Conservation (phyloP, 176 grass and related monocot genomes). For the Musa beccarii region DNA sequence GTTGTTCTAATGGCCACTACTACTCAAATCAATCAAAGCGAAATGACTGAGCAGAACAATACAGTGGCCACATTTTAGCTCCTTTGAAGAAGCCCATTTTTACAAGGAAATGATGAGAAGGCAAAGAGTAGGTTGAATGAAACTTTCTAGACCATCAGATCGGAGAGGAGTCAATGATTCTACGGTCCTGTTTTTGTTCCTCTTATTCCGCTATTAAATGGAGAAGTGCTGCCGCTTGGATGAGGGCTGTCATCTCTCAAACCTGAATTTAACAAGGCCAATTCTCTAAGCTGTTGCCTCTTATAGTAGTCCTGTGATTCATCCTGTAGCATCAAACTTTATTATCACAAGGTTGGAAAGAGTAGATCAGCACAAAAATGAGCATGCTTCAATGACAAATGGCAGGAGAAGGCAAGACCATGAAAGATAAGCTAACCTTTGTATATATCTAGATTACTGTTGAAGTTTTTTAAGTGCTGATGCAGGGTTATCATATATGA, state of each 20-base stretch:
- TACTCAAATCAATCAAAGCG: too few relatives aligned
- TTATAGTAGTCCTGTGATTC: constrained; percentile 88
- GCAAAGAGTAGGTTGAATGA: not conserved
- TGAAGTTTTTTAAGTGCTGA: too few relatives aligned
- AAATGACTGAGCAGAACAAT: too few relatives aligned
- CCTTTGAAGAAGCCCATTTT: not conserved
- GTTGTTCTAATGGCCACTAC: too few relatives aligned
- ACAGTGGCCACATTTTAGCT: not conserved
- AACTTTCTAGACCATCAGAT: not conserved
- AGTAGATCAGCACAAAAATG: not conserved
- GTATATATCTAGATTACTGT: too few relatives aligned
- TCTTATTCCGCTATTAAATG: constrained; percentile 73
- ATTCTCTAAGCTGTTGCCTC: constrained; percentile 64
- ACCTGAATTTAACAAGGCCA: constrained; percentile 64
- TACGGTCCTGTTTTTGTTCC: constrained; percentile 67
- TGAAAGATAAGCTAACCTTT: too few relatives aligned
- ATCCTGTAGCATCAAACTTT: constrained; percentile 32
- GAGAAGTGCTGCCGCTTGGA: constrained; percentile 58
- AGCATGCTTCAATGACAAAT: too few relatives aligned
- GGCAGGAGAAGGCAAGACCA: too few relatives aligned
- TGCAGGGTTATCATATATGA: too few relatives aligned
- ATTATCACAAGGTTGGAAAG: not conserved
- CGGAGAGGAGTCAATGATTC: not conserved
- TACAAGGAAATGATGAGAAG: not conserved
- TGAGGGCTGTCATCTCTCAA: constrained; percentile 66